Evolutionary conservation across 2,329 filamentous ascomycete genomes (phyloP), one percentile per base, ranked within the genome.

Genomic region (Penicillium sclerotigenum): DNA sequence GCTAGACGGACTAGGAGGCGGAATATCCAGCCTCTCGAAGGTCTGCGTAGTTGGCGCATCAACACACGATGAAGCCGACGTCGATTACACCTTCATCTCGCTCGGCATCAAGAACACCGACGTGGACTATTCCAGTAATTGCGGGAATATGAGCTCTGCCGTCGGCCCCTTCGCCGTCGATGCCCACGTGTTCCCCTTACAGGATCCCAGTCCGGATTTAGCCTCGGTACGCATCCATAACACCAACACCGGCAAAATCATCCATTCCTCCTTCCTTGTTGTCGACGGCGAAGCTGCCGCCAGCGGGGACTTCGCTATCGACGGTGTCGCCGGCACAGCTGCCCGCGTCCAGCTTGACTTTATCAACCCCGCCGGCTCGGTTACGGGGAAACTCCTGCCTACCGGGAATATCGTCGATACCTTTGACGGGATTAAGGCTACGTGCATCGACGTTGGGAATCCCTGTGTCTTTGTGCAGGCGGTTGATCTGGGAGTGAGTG

Each of bases 71-170:
- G 80, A 79, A 26, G 80, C 80, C 0, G 82, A 89, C 60, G 77
- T 90, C 13, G 84, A 89, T 57, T 90, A 87, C 66, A 91, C 87
- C 0, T 91, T 91, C 67, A 82, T 87, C 1, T 84, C 86, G 37
- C 76, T 90, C 7, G 87, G 87, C 3, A 81, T 90, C 52, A 81
- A 81, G 50, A 80, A 86, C 62, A 75, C 76, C 5, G 73, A 76
- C 31, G 78, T 91, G 2, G 87, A 90, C 65, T 81, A 83, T 64
- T 83, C 85, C 0, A 84, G 87, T 24, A 91, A 90, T 64, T 90
- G 87, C 67, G 88, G 88, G n/a, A 90, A 90, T 68, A 87, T 91
- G 85, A 83, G 79, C 6, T 80, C 82, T 38, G 80, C 84, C 0
- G 80, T 90, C 43, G 88, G 87, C 0, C 87, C 88, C 0, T 86